Conservation (phyloP, 495 filamentous ascomycete species). For the Aspergillus indologenus region DNA sequence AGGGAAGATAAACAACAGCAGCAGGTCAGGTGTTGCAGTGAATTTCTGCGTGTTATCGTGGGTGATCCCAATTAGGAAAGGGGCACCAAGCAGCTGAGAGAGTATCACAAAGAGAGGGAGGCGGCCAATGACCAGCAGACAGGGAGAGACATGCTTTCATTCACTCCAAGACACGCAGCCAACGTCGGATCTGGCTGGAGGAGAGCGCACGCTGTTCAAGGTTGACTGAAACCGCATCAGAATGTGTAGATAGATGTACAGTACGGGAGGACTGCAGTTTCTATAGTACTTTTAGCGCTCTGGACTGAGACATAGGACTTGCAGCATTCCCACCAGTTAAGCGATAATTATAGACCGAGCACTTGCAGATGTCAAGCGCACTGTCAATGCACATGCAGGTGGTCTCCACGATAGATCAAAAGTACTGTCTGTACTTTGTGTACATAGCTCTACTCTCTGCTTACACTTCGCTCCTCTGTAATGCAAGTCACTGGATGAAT, state of each 20-base stretch:
- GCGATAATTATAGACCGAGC: background rate
- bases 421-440: too few relatives aligned
- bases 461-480: too few relatives aligned
- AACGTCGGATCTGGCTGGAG: background rate
- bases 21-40: constrained; percentile 14
- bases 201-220: too few relatives aligned
- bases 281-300: too few relatives aligned
- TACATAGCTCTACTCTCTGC: too few relatives aligned
- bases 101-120: background rate
- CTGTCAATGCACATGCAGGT: too few relatives aligned
- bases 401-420: too few relatives aligned
- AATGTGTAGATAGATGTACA: too few relatives aligned
- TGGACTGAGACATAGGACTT: background rate
- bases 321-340: background rate
- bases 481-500: too few relatives aligned
- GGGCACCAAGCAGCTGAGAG: background rate
- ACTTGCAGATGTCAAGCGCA: background rate
- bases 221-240: background rate
- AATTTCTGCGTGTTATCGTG: constrained; percentile 4
- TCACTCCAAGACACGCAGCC: background rate
- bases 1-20: background rate
- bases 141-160: background rate
- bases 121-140: background rate
- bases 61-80: constrained; percentile 7
- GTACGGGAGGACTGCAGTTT: too few relatives aligned